Conservation (phyloP, 2,329 filamentous ascomycete genomes). For the Monosporascus sp. region DNA sequence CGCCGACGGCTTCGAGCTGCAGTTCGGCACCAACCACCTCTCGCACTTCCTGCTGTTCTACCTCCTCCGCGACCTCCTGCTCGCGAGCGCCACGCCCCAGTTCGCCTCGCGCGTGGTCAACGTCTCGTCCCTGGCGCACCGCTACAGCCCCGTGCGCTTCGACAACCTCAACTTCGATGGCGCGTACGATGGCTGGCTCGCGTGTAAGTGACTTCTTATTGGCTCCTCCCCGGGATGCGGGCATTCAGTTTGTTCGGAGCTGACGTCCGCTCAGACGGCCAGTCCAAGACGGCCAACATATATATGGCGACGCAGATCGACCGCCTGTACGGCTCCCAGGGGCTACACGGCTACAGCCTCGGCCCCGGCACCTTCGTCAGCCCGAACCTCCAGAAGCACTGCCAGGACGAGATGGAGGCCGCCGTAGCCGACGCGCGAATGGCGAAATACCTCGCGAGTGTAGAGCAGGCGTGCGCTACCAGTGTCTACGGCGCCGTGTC, state of each 20-base stretch:
- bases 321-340: constrained; percentile 33
- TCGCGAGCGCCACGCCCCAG: constrained; percentile 33
- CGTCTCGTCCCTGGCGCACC: constrained; percentile 38
- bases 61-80: constrained; percentile 39
- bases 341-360: constrained; percentile 37
- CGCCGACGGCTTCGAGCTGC: constrained; percentile 43
- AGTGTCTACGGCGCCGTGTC: constrained; percentile 36
- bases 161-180: constrained; percentile 35
- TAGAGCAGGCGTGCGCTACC: constrained; percentile 40
- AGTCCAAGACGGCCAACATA: constrained; percentile 42
- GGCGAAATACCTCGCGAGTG: constrained; percentile 22
- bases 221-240: not conserved
- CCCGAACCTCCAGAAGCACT: constrained; percentile 26
- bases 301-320: constrained; percentile 45
- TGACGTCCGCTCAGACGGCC: constrained; percentile 30
- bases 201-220: constrained; percentile 7
- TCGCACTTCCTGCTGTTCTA: constrained; percentile 50
- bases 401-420: constrained; percentile 13
- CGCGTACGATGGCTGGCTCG: constrained; percentile 23
- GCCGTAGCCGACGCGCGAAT: constrained; percentile 6
- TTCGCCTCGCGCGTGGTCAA: constrained; percentile 42
- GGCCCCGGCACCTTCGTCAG: constrained; percentile 38
- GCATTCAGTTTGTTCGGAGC: constrained; percentile 9
- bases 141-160: constrained; percentile 25
- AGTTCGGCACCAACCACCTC: constrained; percentile 50